Evolutionary conservation across 2,329 filamentous ascomycete species (phyloP).

Genomic region (Colletotrichum plurivorum): DNA sequence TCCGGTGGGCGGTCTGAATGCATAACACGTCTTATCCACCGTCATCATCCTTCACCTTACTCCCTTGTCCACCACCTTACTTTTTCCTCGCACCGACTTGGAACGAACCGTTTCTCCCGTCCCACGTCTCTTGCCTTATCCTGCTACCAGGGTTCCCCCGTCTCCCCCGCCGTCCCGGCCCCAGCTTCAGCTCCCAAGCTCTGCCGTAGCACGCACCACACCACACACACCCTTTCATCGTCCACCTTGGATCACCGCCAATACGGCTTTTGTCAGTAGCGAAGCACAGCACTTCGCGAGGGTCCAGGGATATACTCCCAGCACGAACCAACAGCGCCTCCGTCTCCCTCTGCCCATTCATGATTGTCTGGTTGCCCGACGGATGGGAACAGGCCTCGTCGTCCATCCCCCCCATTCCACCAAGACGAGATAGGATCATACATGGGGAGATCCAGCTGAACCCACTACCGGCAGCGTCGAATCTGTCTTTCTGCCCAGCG

Average conservation of each 20-base stretch:
- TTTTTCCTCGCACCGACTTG: slow-evolving; percentile 35
- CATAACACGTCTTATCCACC: slow-evolving; percentile 15
- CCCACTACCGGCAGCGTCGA: slow-evolving; percentile 5
- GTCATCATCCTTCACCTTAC: not conserved
- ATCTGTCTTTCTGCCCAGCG: not conserved
- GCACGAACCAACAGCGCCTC: slow-evolving; percentile 26
- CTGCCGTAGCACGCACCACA: slow-evolving; percentile 22
- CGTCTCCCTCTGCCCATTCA: not conserved
- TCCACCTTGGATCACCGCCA: slow-evolving; percentile 6
- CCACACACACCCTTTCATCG: not conserved
- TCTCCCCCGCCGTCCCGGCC: slow-evolving; percentile 5
- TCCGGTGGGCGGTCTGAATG: slow-evolving; percentile 8
- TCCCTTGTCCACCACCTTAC: slow-evolving; percentile 38
- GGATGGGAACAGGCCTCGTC: not conserved
- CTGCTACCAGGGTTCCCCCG: slow-evolving; percentile 19
- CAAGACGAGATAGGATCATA: slow-evolving; percentile 4
- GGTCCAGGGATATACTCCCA: slow-evolving; percentile 1
- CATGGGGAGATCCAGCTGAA: slow-evolving; percentile 15
- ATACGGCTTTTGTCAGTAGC: slow-evolving; percentile 10
- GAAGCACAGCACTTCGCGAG: slow-evolving; percentile 2
- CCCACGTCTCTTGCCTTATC: slow-evolving; percentile 39
- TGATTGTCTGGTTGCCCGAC: slow-evolving; percentile 15
- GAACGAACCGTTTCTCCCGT: slow-evolving; percentile 41
- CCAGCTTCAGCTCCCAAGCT: slow-evolving; percentile 18
- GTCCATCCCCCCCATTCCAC: slow-evolving; percentile 17